Evolutionary conservation across 2,329 filamentous ascomycete species (phyloP).

Genomic region (Elsinoe arachidis): DNA sequence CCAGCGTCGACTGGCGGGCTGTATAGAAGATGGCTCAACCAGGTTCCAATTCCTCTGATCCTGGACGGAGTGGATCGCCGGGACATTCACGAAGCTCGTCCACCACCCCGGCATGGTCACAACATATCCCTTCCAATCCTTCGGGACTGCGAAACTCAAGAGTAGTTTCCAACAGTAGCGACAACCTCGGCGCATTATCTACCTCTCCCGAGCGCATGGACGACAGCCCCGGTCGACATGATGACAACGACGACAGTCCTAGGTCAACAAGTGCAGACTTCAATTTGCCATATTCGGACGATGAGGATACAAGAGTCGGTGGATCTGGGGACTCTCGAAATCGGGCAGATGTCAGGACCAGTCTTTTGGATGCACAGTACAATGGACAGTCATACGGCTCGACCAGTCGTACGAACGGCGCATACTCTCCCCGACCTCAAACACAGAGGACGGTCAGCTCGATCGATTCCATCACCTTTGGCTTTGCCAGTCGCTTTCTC

Average conservation of each 20-base stretch:
- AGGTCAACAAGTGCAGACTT: conserved; percentile 25
- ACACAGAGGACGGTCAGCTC: conserved; percentile 39
- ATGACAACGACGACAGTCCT: conserved; percentile 26
- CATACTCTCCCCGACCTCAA: conserved; percentile 60
- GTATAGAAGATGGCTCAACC: conserved; percentile 13
- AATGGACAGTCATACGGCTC: conserved; percentile 28
- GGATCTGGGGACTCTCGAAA: conserved; percentile 20
- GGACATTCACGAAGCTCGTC: conserved; percentile 11
- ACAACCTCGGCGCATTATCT: neutral
- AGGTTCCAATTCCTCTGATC: neutral
- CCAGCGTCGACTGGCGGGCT: conserved; percentile 5
- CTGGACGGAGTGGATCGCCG: neutral
- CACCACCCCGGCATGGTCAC: conserved; percentile 8
- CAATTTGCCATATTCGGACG: conserved; percentile 25
- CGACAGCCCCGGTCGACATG: conserved; percentile 15
- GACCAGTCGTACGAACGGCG: conserved; percentile 59
- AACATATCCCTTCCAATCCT: conserved; percentile 14
- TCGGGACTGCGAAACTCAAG: conserved; percentile 15
- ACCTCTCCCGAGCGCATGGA: conserved; percentile 1
- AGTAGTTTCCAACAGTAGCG: conserved; percentile 11
- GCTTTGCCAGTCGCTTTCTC: conserved; percentile 21
- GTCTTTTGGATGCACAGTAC: conserved; percentile 31
- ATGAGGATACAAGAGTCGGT: conserved; percentile 18
- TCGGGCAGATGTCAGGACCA: conserved; percentile 31
- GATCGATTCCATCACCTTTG: conserved; percentile 26